Conservation (phyloP, 2,329 filamentous ascomycete genomes). For the Tolypocladium pustulatum region DNA sequence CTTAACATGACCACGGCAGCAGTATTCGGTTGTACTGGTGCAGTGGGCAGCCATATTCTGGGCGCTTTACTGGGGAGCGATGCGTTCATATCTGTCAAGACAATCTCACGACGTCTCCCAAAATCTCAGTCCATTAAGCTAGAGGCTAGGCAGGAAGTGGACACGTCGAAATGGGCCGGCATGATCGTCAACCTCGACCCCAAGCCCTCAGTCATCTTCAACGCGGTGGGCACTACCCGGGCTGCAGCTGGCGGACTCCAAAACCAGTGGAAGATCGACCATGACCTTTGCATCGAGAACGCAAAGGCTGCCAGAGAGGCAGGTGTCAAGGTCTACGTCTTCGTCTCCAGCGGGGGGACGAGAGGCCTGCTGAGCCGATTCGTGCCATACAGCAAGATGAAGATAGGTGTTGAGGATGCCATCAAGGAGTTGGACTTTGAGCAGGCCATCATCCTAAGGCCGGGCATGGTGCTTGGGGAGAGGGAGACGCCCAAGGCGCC, state of each 20-base stretch:
- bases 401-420: conserved; percentile 74
- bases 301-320: conserved; percentile 63
- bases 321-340: conserved; percentile 64
- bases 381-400: conserved; percentile 61
- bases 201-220: conserved; percentile 57
- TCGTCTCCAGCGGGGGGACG: conserved; percentile 53
- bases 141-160: conserved; percentile 48
- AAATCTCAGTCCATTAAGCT: conserved; percentile 46
- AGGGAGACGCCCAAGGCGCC: conserved; percentile 49
- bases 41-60: conserved; percentile 67
- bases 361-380: conserved; percentile 26
- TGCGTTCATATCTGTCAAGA: conserved; percentile 44
- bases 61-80: conserved; percentile 43
- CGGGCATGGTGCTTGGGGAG: conserved; percentile 65
- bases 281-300: conserved; percentile 73
- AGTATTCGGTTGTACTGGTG: conserved; percentile 56
- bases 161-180: conserved; percentile 58
- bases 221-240: conserved; percentile 70
- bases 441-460: conserved; percentile 61
- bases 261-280: conserved; percentile 78
- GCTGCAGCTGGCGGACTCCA: conserved; percentile 64
- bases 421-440: conserved; percentile 66
- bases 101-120: conserved; percentile 57
- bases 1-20: conserved; percentile 30
- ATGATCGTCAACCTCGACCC: conserved; percentile 45